These are phyloP conservation scores for Zymoseptoria brevis DNA, from an alignment of 2,329 filamentous ascomycete genomes.

Conservation along the genomic window DNA sequence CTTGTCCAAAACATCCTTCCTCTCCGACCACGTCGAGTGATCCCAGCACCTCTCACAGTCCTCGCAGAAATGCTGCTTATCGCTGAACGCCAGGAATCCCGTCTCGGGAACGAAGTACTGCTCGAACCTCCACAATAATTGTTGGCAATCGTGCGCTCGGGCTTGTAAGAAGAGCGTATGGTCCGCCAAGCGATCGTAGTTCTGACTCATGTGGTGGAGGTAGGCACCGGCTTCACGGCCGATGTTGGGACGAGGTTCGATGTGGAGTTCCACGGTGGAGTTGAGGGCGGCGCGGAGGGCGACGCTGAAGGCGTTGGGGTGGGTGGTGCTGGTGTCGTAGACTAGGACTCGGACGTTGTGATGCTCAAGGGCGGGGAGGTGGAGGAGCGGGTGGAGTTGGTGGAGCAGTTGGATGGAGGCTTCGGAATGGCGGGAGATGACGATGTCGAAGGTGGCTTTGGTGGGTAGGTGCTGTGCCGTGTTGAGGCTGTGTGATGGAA, in stretches of 20 bases:
- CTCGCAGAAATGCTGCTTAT: not conserved
- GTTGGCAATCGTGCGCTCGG: not conserved
- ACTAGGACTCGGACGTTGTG: not conserved
- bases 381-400: not conserved
- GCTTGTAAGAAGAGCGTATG: not conserved
- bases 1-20: not conserved
- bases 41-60: not conserved
- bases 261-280: not conserved
- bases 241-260: not conserved
- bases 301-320: not conserved
- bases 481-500: not conserved
- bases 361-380: not conserved
- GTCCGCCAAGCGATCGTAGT: not conserved
- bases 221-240: not conserved
- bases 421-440: not conserved
- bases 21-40: constrained; percentile 1
- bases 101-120: not conserved
- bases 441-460: not conserved
- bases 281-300: not conserved
- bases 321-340: not conserved
- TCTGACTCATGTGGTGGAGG: not conserved
- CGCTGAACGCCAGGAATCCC: not conserved
- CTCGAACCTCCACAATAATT: not conserved
- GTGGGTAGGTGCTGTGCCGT: not conserved
- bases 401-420: not conserved